Conservation (phyloP, 2,329 filamentous ascomycete genomes). For the Chaetothyriales sp. region DNA sequence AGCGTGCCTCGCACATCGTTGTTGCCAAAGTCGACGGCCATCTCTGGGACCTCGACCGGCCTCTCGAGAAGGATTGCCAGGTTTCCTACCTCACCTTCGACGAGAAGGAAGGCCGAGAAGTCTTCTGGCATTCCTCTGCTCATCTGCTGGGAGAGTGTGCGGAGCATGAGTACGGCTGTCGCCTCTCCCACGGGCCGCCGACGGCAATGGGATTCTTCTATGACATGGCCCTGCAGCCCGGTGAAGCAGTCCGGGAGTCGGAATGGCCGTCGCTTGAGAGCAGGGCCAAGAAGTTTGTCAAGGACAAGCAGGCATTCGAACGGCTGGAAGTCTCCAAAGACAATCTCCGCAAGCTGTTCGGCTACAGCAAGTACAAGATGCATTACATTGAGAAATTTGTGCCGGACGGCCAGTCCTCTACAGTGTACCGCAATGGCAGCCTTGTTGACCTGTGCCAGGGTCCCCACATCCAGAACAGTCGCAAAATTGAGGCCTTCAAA, state of each 20-base stretch:
- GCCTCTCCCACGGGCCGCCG: slow-evolving; percentile 84
- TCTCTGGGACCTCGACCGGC: slow-evolving; percentile 86
- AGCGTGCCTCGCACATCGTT: slow-evolving; percentile 68
- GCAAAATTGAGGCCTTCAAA: slow-evolving; percentile 86
- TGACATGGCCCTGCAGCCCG: slow-evolving; percentile 74
- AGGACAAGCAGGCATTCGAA: slow-evolving; percentile 94
- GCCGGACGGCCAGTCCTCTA: slow-evolving; percentile 74
- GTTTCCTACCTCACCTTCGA: slow-evolving; percentile 78
- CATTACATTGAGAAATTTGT: slow-evolving; percentile 94
- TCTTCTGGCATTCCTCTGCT: slow-evolving; percentile 96
- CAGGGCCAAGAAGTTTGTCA: slow-evolving; percentile 70
- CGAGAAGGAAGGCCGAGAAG: slow-evolving; percentile 63
- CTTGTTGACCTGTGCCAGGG: slow-evolving; percentile 92
- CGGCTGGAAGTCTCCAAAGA: slow-evolving; percentile 79
- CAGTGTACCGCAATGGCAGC: slow-evolving; percentile 86
- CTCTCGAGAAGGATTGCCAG: slow-evolving; percentile 74
- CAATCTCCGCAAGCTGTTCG: slow-evolving; percentile 88
- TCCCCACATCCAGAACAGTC: slow-evolving; percentile 85
- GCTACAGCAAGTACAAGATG: slow-evolving; percentile 96
- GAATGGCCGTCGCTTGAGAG: slow-evolving; percentile 80
- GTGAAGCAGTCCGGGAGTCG: slow-evolving; percentile 52
- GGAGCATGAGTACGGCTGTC: slow-evolving; percentile 80
- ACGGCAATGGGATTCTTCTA: slow-evolving; percentile 93
- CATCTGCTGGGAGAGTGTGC: slow-evolving; percentile 92
- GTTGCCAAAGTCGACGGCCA: slow-evolving; percentile 73